These are phyloP conservation scores for Penicillium decumbens DNA, from an alignment of 2,329 filamentous ascomycete species.

Conservation along the genomic window DNA sequence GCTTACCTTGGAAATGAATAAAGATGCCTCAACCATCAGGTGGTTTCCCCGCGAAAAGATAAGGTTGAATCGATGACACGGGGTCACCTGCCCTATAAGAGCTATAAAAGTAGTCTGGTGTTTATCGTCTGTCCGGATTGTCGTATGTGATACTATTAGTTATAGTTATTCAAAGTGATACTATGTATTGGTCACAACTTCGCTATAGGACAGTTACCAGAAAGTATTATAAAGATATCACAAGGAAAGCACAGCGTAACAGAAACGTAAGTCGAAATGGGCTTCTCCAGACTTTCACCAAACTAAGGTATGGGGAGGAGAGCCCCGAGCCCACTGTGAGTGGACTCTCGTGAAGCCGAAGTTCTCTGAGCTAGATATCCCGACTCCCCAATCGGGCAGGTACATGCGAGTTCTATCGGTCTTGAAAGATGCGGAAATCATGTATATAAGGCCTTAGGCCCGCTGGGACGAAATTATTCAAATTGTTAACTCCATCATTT, in stretches of 20 bases:
- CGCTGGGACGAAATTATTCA: not conserved
- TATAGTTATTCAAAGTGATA: too few species aligned
- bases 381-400: constrained; percentile 23
- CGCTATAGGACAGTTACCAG: constrained; percentile 11
- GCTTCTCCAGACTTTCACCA: constrained; percentile 18
- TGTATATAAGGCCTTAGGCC: constrained; percentile 15
- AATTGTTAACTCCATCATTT: constrained; percentile 9
- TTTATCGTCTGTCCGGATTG: not conserved
- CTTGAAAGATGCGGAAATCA: constrained; percentile 6
- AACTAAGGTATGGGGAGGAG: constrained; percentile 11
- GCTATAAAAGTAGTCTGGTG: constrained; percentile 1
- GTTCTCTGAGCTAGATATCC: constrained; percentile 7
- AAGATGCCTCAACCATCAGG: not conserved
- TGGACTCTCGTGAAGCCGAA: constrained; percentile 10
- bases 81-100: constrained; percentile 10
- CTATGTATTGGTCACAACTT: constrained; percentile 12
- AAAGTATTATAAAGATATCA: constrained; percentile 11
- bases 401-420: constrained; percentile 21
- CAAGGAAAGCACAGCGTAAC: not conserved
- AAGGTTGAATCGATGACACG: constrained; percentile 14
- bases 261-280: not conserved
- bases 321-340: too few species aligned
- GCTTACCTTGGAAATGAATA: not conserved
- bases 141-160: not conserved
- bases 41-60: constrained; percentile 11